phyloP scores from a whole-genome alignment of 345 rosid genomes.

The Brassica cretica region DNA sequence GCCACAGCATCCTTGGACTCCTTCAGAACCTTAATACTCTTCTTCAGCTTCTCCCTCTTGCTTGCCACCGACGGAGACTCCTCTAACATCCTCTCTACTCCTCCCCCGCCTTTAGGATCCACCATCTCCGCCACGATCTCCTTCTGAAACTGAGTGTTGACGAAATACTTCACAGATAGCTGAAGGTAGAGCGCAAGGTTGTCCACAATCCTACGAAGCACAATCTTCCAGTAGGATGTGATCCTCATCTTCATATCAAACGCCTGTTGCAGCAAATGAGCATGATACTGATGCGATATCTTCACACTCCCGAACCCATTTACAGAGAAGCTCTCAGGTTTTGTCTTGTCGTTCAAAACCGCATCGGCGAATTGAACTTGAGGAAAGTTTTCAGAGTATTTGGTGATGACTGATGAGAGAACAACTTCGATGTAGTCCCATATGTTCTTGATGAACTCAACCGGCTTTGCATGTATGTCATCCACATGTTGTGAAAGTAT shows the following conservation, averaged over 20 bases:
- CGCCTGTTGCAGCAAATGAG: slow-evolving; percentile 13
- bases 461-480: not conserved
- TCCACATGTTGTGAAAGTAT: slow-evolving; percentile 10
- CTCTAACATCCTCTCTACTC: slow-evolving; percentile 28
- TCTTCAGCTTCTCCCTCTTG: slow-evolving; percentile 42
- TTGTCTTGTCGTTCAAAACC: not conserved
- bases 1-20: slow-evolving; percentile 41
- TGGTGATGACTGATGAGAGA: not conserved
- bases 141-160: slow-evolving; percentile 30
- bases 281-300: slow-evolving; percentile 12
- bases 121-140: slow-evolving; percentile 36
- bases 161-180: slow-evolving; percentile 29
- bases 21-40: slow-evolving; percentile 32
- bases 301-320: not conserved
- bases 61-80: slow-evolving; percentile 37
- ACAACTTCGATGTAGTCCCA: slow-evolving; percentile 31
- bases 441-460: slow-evolving; percentile 15
- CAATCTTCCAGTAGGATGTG: slow-evolving; percentile 40
- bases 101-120: slow-evolving; percentile 1
- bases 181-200: slow-evolving; percentile 39
- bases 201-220: slow-evolving; percentile 37
- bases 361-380: slow-evolving; percentile 16
- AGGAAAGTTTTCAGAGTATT: slow-evolving; percentile 13
- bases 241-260: slow-evolving; percentile 41
- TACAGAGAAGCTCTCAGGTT: not conserved